Evolutionary conservation across 2,329 filamentous ascomycete genomes (phyloP), one percentile per base, ranked within the genome.

Genomic region (Huntiella moniliformis): DNA sequence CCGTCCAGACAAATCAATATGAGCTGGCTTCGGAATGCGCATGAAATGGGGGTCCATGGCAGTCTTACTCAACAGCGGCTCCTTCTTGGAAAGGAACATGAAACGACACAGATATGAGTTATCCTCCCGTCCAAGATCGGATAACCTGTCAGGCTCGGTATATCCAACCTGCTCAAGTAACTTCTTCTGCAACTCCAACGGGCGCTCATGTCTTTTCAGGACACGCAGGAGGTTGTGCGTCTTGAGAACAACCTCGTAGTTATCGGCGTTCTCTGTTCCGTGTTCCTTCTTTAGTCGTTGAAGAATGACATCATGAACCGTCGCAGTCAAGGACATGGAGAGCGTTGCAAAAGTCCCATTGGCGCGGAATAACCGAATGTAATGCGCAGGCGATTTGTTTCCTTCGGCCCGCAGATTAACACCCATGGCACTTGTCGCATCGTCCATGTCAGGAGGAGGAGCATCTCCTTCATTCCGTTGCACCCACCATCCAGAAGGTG

Each of bases 51-150:
- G 73, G 55, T 96, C 88, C 52, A 87, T 80, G 6, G 38, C 43
- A 10, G 88, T 87, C 11, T 46, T 46, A 52, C 84, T 79, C 17
- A 82, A 67, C 50, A 71, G 76, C n/a, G 40, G 44, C n/a, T 50
- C 48, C 7, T 39, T 28, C 15, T 60, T 64, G 12, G 88, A 87
- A 49, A 95, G 67, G 61, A 98, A 98, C 50, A 91, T 85, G 63
- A 98, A 96, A 4, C 91, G 82, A 58, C 87, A 93, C 10, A 98
- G 71, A 55, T 96, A 98, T 58, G 87, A 92, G 60, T 96, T 94
- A 65, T 98, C 91, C 61, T 98, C 91, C 48, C 91, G 77, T 22
- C 91, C 91, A 44, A 98, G 75, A 51, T 96, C 91, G 58, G 95
- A 88, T 39, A 98, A 77, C 35, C 77, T 77, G 60, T 98, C 91